Conservation (phyloP, 2,329 filamentous ascomycete species). For the Lecanicillium sp. region DNA sequence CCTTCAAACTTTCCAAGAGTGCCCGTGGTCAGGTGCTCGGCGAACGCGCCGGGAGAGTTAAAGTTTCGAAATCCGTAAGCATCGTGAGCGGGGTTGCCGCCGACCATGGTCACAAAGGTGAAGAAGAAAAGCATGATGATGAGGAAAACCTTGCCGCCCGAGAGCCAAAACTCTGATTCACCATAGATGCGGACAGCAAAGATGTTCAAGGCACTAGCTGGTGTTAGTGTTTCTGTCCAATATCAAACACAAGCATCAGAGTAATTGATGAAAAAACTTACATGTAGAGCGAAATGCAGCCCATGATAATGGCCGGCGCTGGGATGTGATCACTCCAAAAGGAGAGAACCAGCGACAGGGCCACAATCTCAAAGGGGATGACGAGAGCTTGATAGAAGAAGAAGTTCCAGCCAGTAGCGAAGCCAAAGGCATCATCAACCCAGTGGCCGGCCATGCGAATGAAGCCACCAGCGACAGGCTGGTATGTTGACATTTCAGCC, state of each 20-base stretch:
- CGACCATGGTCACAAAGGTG: slow-evolving; percentile 71
- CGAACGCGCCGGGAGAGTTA: slow-evolving; percentile 33
- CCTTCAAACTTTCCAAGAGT: slow-evolving; percentile 60
- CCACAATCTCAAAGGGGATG: slow-evolving; percentile 34
- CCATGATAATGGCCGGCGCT: slow-evolving; percentile 11
- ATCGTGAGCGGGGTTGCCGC: slow-evolving; percentile 63
- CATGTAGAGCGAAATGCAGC: slow-evolving; percentile 33
- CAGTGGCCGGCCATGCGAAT: slow-evolving; percentile 56
- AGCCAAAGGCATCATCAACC: slow-evolving; percentile 57
- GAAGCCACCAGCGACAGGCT: slow-evolving; percentile 55
- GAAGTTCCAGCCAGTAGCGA: slow-evolving; percentile 37
- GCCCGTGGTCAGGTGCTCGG: slow-evolving; percentile 49
- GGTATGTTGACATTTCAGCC: slow-evolving; percentile 55
- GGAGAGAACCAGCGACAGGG: slow-evolving; percentile 25
- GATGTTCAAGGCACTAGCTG: slow-evolving; percentile 49
- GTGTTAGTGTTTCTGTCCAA: slow-evolving; percentile 26
- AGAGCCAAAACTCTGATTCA: slow-evolving; percentile 63
- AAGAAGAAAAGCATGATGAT: slow-evolving; percentile 61
- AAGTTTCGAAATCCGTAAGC: slow-evolving; percentile 66
- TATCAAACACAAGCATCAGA: slow-evolving; percentile 29
- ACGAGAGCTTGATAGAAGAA: slow-evolving; percentile 33
- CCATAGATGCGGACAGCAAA: slow-evolving; percentile 59
- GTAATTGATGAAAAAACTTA: slow-evolving; percentile 36
- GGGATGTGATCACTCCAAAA: slow-evolving; percentile 22
- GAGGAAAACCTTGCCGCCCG: slow-evolving; percentile 54